Percentiles rank a stretch among this genome's conserved stretches.
Evolutionary conservation across 78 protist species (phyloP).

Genomic region (Dictyostelium intermedium): DNA sequence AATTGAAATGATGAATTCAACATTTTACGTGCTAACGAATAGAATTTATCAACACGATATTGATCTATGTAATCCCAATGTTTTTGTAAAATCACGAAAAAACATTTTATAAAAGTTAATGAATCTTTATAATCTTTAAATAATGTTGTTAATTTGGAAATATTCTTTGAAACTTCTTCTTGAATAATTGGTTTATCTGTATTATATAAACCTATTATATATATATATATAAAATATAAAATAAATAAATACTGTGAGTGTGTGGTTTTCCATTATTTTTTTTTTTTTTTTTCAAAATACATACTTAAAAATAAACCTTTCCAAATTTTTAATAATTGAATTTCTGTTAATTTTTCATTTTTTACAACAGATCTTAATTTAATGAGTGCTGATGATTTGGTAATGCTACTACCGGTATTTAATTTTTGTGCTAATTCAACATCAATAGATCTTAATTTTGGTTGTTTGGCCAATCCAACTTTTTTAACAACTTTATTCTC

Average conservation of each 20-base stretch:
- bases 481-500: not conserved
- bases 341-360: conserved; percentile 9
- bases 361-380: not conserved
- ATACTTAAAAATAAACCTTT: conserved; percentile 64
- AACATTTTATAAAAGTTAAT: conserved; percentile 10
- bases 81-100: conserved; percentile 19
- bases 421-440: not conserved
- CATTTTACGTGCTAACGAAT: conserved; percentile 47
- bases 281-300: not conserved
- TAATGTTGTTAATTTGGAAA: not conserved
- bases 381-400: not conserved
- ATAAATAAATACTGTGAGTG: not conserved
- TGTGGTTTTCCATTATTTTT: too few relatives aligned
- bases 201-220: conserved; percentile 34
- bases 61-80: conserved; percentile 51
- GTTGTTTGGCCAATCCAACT: not conserved
- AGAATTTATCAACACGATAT: conserved; percentile 56
- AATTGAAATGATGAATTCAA: not conserved
- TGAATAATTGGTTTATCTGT: conserved; percentile 51
- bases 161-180: conserved; percentile 24
- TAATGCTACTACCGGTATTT: not conserved
- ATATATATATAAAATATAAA: not conserved
- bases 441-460: not conserved
- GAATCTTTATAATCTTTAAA: not conserved
- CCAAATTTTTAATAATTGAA: conserved; percentile 61